phyloP scores from a whole-genome alignment of 2,329 filamentous ascomycete genomes.

The Corinectria fuckeliana region DNA sequence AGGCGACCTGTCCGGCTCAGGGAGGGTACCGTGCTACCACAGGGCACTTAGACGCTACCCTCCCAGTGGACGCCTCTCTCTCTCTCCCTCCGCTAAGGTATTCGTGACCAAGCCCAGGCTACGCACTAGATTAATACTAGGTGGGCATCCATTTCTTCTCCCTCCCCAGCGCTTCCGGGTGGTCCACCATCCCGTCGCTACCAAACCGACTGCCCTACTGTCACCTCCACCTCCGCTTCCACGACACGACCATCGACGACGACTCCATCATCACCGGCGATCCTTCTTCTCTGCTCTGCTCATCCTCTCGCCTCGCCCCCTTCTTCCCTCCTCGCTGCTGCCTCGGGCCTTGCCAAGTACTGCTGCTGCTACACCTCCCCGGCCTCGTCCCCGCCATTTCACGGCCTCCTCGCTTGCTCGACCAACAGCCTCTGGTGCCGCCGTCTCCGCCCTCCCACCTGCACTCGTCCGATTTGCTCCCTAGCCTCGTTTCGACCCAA shows the following conservation, averaged over 20 bases:
- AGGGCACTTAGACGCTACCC: too few relatives aligned
- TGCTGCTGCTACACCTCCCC: neutral
- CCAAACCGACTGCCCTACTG: neutral
- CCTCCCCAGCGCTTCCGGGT: slow-evolving; percentile 14
- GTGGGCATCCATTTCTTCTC: too few relatives aligned
- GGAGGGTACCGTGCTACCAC: slow-evolving; percentile 13
- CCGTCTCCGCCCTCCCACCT: slow-evolving; percentile 10
- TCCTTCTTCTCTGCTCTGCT: slow-evolving; percentile 5
- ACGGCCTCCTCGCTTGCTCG: slow-evolving; percentile 1
- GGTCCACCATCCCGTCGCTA: neutral
- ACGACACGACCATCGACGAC: slow-evolving; percentile 15
- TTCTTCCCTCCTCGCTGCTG: neutral
- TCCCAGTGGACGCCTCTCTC: too few relatives aligned
- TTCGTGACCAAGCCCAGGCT: too few relatives aligned
- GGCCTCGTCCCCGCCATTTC: neutral
- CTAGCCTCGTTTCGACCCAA: slow-evolving; percentile 1
- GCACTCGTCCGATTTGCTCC: neutral
- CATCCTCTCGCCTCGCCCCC: neutral
- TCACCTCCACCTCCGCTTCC: slow-evolving; percentile 15
- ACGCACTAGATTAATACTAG: too few relatives aligned
- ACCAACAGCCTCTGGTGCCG: neutral
- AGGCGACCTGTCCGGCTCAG: slow-evolving; percentile 5
- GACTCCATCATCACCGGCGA: slow-evolving; percentile 17
- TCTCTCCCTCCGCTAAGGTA: neutral
- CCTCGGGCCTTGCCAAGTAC: neutral